These are phyloP conservation scores for Globisporangium recalcitrans DNA, from an alignment of 352 stramenopile species.

Conservation along the genomic window DNA sequence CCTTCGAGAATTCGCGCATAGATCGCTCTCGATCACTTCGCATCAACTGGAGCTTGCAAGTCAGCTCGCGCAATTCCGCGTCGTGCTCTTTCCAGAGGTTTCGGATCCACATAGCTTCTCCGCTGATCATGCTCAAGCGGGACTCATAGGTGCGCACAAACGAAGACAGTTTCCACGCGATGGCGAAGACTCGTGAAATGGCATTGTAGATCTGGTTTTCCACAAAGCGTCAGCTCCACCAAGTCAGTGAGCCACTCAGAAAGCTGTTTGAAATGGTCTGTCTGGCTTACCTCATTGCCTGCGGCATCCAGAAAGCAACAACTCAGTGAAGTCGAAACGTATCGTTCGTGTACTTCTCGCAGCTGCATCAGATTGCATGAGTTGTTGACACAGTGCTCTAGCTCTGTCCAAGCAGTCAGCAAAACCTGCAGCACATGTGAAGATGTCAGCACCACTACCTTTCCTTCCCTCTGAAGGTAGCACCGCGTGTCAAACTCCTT, in stretches of 20 bases:
- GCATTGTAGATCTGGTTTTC: slow-evolving; percentile 25
- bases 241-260: not conserved
- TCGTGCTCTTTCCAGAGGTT: slow-evolving; percentile 26
- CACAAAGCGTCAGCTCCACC: not conserved
- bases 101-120: slow-evolving; percentile 1
- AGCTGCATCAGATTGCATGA: slow-evolving; percentile 25
- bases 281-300: slow-evolving; percentile 19
- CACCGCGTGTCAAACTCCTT: not conserved
- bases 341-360: slow-evolving; percentile 32
- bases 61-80: slow-evolving; percentile 19
- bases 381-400: slow-evolving; percentile 19
- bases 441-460: not conserved
- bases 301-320: slow-evolving; percentile 42
- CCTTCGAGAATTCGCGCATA: slow-evolving; percentile 39
- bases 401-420: slow-evolving; percentile 31
- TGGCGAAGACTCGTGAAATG: slow-evolving; percentile 19
- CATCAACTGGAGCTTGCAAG: slow-evolving; percentile 23
- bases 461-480: not conserved
- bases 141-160: slow-evolving; percentile 21
- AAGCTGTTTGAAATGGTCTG: too few species aligned
- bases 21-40: slow-evolving; percentile 20
- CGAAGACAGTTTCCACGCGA: slow-evolving; percentile 29
- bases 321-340: slow-evolving; percentile 22
- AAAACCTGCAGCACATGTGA: slow-evolving; percentile 26
- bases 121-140: not conserved